Percentiles rank a stretch among this genome's conserved stretches.
Conservation (phyloP, 768 basidiomycete species). For the Daedalea quercina region DNA sequence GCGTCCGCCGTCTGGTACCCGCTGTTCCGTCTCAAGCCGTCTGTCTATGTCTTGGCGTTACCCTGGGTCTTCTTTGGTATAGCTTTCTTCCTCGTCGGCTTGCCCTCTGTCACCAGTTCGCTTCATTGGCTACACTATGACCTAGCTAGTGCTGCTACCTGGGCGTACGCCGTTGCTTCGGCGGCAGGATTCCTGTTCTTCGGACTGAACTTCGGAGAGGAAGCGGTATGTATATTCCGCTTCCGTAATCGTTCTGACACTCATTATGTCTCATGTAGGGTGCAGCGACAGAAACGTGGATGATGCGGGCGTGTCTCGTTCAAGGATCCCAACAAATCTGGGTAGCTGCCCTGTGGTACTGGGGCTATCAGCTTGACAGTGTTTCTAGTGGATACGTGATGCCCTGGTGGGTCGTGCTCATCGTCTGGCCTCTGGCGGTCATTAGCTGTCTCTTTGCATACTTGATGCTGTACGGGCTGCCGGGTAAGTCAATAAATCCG, state of each 20-base stretch:
- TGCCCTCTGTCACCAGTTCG: slow-evolving; percentile 65
- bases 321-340: slow-evolving; percentile 95
- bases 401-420: slow-evolving; percentile 81
- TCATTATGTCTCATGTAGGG: slow-evolving; percentile 43
- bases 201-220: slow-evolving; percentile 94
- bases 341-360: slow-evolving; percentile 95
- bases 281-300: slow-evolving; percentile 94
- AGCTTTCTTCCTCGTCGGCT: slow-evolving; percentile 86
- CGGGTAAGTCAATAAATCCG: slow-evolving; percentile 42
- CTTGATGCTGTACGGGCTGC: slow-evolving; percentile 80
- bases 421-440: slow-evolving; percentile 76
- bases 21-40: slow-evolving; percentile 83
- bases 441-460: slow-evolving; percentile 76
- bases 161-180: slow-evolving; percentile 90
- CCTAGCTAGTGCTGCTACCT: slow-evolving; percentile 74
- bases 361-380: slow-evolving; percentile 77
- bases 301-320: slow-evolving; percentile 82
- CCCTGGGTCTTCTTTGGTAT: slow-evolving; percentile 91
- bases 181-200: slow-evolving; percentile 92
- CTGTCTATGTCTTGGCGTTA: slow-evolving; percentile 75
- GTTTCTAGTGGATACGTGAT: slow-evolving; percentile 43
- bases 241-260: not conserved
- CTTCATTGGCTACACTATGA: slow-evolving; percentile 58
- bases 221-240: slow-evolving; percentile 54
- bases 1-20: slow-evolving; percentile 87